Percentiles rank a stretch among this genome's conserved stretches.
Conservation (phyloP, 805 yeast species). For the Ogataea haglerorum region DNA sequence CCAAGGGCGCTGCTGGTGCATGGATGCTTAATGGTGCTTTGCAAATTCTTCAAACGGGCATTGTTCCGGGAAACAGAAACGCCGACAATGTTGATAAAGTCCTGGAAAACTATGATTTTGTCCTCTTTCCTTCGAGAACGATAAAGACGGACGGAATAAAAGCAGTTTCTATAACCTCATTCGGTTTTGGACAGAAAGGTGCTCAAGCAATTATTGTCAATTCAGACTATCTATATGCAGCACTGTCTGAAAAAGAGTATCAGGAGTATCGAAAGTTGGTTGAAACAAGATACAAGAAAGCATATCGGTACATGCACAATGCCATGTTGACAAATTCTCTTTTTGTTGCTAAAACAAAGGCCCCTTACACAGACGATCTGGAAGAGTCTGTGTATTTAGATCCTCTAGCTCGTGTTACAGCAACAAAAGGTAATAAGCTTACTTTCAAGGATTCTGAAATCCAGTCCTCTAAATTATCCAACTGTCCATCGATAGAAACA, state of each 20-base stretch:
- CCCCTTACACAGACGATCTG: conserved; percentile 87
- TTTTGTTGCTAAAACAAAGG: conserved; percentile 88
- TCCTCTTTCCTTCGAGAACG: conserved; percentile 90
- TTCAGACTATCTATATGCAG: conserved; percentile 89
- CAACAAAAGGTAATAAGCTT: conserved; percentile 36
- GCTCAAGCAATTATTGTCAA: conserved; percentile 91
- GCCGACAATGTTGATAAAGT: conserved; percentile 92
- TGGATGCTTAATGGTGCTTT: conserved; percentile 99
- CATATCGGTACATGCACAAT: conserved; percentile 93
- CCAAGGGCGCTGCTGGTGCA: conserved; percentile 99
- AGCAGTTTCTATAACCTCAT: conserved; percentile 95
- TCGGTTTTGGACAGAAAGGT: conserved; percentile 99
- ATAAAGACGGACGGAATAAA: conserved; percentile 95
- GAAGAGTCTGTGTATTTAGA: conserved; percentile 92
- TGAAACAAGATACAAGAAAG: conserved; percentile 74
- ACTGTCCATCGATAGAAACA: conserved; percentile 51
- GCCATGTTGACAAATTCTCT: conserved; percentile 87
- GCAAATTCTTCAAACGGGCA: conserved; percentile 86
- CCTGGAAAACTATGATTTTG: conserved; percentile 80
- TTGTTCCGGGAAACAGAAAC: conserved; percentile 98
- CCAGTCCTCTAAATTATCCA: conserved; percentile 45
- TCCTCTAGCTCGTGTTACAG: conserved; percentile 79
- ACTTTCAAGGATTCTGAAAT: conserved; percentile 48
- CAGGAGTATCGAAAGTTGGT: conserved; percentile 71
- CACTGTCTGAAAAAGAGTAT: conserved; percentile 69